Base-by-base conservation (phyloP, 306 rosid species). In the Casuarina cunninghamiana region DNA sequence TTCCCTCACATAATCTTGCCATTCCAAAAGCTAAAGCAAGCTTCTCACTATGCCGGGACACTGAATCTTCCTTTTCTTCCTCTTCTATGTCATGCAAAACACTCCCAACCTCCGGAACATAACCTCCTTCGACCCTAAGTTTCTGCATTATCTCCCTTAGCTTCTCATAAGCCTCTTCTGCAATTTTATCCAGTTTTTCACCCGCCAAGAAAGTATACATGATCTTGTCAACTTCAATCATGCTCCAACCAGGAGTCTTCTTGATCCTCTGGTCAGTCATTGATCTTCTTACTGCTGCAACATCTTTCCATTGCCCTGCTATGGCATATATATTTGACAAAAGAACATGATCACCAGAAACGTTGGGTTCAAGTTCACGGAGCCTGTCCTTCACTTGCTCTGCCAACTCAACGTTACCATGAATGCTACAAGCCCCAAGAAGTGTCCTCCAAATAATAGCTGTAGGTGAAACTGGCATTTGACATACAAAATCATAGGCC, bases 361-460 rank as follows among this genome's bases (percentile, higher is more conserved):
- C 81, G 60, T 84, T 73, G 1, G 97, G 98, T 78, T 94, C 98
- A 79, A 89, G 84, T 83, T 84, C 84, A 69, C 83, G 79, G 75
- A 94, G 93, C 82, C 82, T 84, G 67, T 87, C 84, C 80, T 90
- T 94, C 79, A 94, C 96, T 65, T 82, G 77, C 78, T 88, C 89
- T 2, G 89, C 98, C 87, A 94, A 70, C 58, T 89, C 84, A 9
- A 91, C 83, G 50, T 94, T 73, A 50, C 94, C 96, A 80, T 94
- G 94, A 86, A 94, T 78, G 82, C 97, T 89, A 79, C 97, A 94
- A 81, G 98, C 97, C 72, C 98, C 98, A 10, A 91, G 92, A 77
- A 94, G 96, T 66, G 94, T 90, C 83, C 97, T 76, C 97, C 98
- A 94, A 77, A 91, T 88, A 72, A 93, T 80, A 67, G 85, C 91